Evolutionary conservation across 1,284 basidiomycete species (phyloP), one percentile per base, ranked within the genome.

Genomic region (Sphaerobolus stellatus): DNA sequence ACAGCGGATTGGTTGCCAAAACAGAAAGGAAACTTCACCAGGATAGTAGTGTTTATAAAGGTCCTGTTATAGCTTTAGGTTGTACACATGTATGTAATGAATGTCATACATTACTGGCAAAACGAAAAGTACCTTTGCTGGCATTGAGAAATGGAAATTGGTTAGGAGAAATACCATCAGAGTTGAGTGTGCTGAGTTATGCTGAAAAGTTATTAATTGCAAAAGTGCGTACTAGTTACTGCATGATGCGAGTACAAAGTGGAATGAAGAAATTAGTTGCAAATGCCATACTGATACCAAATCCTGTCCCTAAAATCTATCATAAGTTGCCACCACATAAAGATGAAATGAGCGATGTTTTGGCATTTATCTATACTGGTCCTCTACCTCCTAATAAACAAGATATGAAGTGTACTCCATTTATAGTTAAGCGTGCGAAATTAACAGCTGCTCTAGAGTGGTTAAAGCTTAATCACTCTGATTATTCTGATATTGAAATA

Each of bases 401-500:
- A 7, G 72, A 74, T n/a, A 64, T 68, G 8, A 64, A 65, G 33
- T 33, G 69, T 4, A 70, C 68, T 22, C 74, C 74, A 11, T 59
- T 75, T 28, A 50, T 75, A 1, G 69, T 76, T 0, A 28, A 68
- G 0, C 27, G 62, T 18, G 58, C 62, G 16, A n/a, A n/a, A n/a
- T n/a, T n/a, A n/a, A n/a, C n/a, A n/a, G n/a, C n/a, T n/a, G n/a
- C n/a, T n/a, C n/a, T 76, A 6, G 57, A 71, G 43, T 75, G 73
- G 74, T 56, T 76, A 11, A 67, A 64, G 47, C 36, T 72, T 0
- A 76, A 76, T 56, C 70, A 76, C 54, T 24, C 24, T 11, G 70
- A 70, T 45, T 77, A 77, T 52, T 30, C 22, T n/a, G 70, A 75
- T 51, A 24, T 76, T 1, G 49, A 62, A 13, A 73, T 76, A 13